A percentile compares a stretch with the other conserved stretches of the same genome.
These are phyloP conservation scores for Cucumis hystrix DNA, from an alignment of 306 rosid genomes.

Conservation along the genomic window DNA sequence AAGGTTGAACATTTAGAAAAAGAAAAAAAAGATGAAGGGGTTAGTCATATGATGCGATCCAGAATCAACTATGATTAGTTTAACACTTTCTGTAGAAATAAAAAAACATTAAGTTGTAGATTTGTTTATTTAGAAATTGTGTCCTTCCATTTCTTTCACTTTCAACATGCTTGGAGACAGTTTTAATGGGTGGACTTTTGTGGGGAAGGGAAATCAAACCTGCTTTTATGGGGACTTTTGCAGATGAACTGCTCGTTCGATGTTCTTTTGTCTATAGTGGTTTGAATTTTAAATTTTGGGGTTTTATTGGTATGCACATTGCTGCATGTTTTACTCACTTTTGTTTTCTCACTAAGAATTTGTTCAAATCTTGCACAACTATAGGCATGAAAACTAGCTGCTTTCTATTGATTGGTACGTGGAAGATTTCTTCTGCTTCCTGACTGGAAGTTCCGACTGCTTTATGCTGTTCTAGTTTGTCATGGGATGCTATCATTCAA, in stretches of 20 bases:
- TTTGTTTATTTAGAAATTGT: background rate
- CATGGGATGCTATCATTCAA: slow-evolving; percentile 72
- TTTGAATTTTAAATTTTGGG: background rate
- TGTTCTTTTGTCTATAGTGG: background rate
- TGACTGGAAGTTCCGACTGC: background rate
- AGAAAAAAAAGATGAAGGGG: background rate
- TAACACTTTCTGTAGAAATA: background rate
- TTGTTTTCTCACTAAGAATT: background rate
- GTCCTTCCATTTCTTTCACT: background rate
- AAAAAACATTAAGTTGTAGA: background rate
- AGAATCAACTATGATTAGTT: background rate
- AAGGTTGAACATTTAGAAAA: background rate
- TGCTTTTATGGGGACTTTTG: background rate
- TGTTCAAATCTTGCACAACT: background rate
- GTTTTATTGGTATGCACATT: background rate
- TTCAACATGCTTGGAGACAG: background rate
- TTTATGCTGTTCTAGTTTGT: slow-evolving; percentile 15
- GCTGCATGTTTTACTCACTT: background rate
- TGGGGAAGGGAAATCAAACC: background rate
- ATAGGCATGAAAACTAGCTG: background rate
- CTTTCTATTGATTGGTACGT: background rate
- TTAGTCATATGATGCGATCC: background rate
- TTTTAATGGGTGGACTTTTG: background rate
- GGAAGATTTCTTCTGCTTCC: background rate
- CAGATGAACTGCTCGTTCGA: background rate